phyloP scores from a whole-genome alignment of 1,139 yeast genomes.

The Suhomyces bolitotheri region DNA sequence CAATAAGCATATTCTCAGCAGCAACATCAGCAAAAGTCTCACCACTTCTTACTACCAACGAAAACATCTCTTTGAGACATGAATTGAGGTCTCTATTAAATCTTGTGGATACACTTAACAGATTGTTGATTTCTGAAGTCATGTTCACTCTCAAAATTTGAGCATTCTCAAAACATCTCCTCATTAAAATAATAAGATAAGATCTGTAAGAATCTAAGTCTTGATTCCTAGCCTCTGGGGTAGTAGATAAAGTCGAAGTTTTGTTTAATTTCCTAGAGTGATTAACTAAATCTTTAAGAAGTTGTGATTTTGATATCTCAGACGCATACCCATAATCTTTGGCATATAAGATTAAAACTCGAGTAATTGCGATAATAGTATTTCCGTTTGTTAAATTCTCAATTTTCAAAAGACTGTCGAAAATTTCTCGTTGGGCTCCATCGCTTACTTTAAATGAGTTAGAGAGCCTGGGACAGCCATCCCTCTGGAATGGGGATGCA shows the following conservation, averaged over 20 bases:
- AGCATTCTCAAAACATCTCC: constrained; percentile 70
- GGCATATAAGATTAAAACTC: constrained; percentile 56
- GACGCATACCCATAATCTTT: constrained; percentile 41
- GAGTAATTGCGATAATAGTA: constrained; percentile 51
- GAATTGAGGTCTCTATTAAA: constrained; percentile 48
- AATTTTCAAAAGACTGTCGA: constrained; percentile 43
- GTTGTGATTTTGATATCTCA: constrained; percentile 44
- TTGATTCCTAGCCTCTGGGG: constrained; percentile 9
- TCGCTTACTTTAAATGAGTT: constrained; percentile 26
- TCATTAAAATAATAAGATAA: constrained; percentile 45
- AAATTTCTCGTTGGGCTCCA: constrained; percentile 34
- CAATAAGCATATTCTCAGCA: constrained; percentile 49
- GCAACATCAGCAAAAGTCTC: constrained; percentile 54
- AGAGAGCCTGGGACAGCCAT: not conserved
- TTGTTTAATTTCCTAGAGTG: constrained; percentile 15
- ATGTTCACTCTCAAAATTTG: constrained; percentile 52
- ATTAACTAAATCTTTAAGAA: constrained; percentile 24
- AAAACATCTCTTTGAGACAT: constrained; percentile 55
- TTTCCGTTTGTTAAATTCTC: constrained; percentile 42
- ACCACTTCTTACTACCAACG: constrained; percentile 62
- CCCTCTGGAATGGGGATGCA: constrained; percentile 19
- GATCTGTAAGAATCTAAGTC: constrained; percentile 19
- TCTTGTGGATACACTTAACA: constrained; percentile 30
- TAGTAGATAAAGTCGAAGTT: not conserved
- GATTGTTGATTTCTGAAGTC: constrained; percentile 45